Evolutionary conservation across 129 eudicot genomes (phyloP).

Genomic region (Saussurea involucrata): DNA sequence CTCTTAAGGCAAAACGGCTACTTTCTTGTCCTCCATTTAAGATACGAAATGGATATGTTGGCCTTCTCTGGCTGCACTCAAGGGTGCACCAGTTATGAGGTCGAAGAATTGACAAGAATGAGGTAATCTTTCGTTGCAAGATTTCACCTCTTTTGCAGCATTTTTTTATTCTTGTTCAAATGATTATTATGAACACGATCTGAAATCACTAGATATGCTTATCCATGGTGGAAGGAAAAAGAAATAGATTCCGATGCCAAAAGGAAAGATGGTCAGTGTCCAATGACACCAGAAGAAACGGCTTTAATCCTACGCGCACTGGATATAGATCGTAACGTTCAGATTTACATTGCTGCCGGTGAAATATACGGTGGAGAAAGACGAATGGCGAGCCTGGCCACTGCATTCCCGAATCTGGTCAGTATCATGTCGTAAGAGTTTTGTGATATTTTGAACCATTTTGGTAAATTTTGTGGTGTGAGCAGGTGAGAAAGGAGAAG

Average conservation of each 20-base stretch:
- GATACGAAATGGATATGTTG: conserved; percentile 89
- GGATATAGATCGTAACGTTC: conserved; percentile 47
- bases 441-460: background rate
- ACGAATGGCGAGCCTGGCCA: conserved; percentile 58
- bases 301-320: conserved; percentile 48
- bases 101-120: conserved; percentile 63
- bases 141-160: background rate
- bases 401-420: conserved; percentile 63
- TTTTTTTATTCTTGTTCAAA: background rate
- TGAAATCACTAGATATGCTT: conserved; percentile 52
- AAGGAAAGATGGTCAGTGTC: conserved; percentile 63
- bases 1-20: conserved; percentile 66
- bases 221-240: conserved; percentile 85
- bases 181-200: conserved; percentile 11
- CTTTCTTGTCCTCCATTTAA: conserved; percentile 81
- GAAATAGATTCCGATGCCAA: conserved; percentile 60
- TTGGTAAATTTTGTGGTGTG: background rate
- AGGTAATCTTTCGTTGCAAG: conserved; percentile 26
- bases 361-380: conserved; percentile 69
- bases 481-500: conserved; percentile 67
- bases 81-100: conserved; percentile 61
- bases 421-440: conserved; percentile 16
- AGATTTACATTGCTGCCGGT: conserved; percentile 75
- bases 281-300: conserved; percentile 74
- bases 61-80: conserved; percentile 76